Evolutionary conservation across 176 grass and related monocot species (phyloP).

Genomic region (Chloris gayana): DNA sequence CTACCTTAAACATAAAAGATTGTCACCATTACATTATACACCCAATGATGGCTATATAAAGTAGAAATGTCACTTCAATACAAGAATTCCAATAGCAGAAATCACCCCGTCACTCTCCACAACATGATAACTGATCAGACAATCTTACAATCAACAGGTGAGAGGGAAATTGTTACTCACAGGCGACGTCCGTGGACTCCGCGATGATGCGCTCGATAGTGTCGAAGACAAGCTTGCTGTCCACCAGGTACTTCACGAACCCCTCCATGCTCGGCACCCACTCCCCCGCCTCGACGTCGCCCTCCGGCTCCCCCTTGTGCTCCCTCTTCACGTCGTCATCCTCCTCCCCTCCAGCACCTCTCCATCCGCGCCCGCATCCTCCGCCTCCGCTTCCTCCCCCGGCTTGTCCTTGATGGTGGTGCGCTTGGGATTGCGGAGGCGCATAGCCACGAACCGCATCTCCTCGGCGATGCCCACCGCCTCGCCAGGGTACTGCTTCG

Average conservation of each 20-base stretch:
- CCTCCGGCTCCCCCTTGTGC: constrained; percentile 22
- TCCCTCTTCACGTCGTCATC: neutral
- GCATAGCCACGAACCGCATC: constrained; percentile 99
- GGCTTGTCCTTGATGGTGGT: constrained; percentile 30
- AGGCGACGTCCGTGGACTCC: constrained; percentile 79
- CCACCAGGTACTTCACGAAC: constrained; percentile 81
- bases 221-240: constrained; percentile 91
- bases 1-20: neutral
- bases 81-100: neutral
- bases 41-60: neutral
- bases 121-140: neutral
- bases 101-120: neutral
- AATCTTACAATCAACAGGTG: neutral
- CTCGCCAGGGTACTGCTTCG: constrained; percentile 69
- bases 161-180: constrained; percentile 53
- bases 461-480: constrained; percentile 79
- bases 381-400: too few species aligned
- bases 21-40: neutral
- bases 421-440: constrained; percentile 57
- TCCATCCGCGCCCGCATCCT: neutral
- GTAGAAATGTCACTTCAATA: neutral
- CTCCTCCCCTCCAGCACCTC: neutral
- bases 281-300: constrained; percentile 9
- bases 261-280: constrained; percentile 82
- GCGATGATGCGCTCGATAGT: constrained; percentile 79